Evolutionary conservation across 805 yeast species (phyloP), one percentile per base, ranked within the genome.

Genomic region (Soucietia sequanensis): DNA sequence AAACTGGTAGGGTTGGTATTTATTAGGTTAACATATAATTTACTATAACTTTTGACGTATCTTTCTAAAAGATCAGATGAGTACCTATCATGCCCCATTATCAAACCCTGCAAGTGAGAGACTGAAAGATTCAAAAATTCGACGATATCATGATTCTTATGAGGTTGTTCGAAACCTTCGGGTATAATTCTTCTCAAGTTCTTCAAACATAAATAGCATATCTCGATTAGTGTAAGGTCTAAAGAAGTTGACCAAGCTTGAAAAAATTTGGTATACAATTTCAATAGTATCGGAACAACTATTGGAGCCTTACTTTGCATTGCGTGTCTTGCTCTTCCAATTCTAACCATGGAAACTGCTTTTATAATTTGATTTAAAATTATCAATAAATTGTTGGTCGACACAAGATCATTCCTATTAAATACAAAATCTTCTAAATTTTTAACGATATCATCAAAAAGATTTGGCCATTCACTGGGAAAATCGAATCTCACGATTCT

Each of bases 381-480:
- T 12, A 80, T 61, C 38, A 89, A 65, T 9, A 78, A 48, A 49
- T 88, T 86, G 52, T 78, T 78, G 7, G 83, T 60, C 26, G 77
- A 70, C 4, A 79, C 65, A 26, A 78, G 56, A 41, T 78, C 73
- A 17, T 61, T 65, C 23, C 52, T 42, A 28, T 60, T 58, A 18
- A 63, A 58, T 10, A 69, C 67, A 12, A 70, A 70, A 9, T 65
- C 58, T 37, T 67, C 76, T 31, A 83, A 49, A 14, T 68, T 48
- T 3, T 48, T 48, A 29, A 76, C 70, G 1, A 83, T 41, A 10
- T 80, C 81, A 37, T 84, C 90, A 50, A 93, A 84, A 13, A 93
- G 54, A 2, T 72, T 58, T 0, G 95, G 89, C 97, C 97, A 93
- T 30, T 82, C 89, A 2, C 64, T 57, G 0, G 98, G 97, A 54